These are phyloP conservation scores for Xylaria nigripes DNA, from an alignment of 495 filamentous ascomycete species.

Conservation along the genomic window DNA sequence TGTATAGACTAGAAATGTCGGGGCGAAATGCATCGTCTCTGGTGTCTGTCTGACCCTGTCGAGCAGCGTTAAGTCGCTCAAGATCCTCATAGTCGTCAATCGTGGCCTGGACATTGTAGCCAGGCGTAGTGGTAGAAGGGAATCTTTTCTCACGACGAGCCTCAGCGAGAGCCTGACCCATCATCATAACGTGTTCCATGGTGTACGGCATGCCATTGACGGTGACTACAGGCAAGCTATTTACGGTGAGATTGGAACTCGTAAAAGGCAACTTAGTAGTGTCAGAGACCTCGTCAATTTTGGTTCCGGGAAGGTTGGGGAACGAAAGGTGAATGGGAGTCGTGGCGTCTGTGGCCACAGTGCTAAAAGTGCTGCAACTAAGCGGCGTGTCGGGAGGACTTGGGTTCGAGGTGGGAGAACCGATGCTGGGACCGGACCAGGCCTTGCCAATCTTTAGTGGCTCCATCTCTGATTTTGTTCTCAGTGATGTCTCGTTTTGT, in stretches of 20 bases:
- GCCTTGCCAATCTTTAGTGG: no score
- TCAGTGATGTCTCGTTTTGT: no score
- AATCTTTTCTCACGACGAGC: slow-evolving; percentile 22
- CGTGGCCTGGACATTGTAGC: slow-evolving; percentile 4
- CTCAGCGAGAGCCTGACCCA: slow-evolving; percentile 12
- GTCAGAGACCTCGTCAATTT: no score
- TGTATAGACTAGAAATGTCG: slow-evolving; percentile 7
- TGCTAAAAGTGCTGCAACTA: background rate
- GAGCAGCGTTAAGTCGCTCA: slow-evolving; percentile 1
- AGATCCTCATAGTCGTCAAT: slow-evolving; percentile 16
- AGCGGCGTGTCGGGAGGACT: background rate
- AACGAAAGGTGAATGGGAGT: background rate
- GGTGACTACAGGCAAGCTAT: background rate
- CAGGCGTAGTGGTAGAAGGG: slow-evolving; percentile 12
- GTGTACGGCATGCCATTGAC: slow-evolving; percentile 5
- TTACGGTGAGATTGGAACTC: background rate
- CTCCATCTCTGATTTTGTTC: no score
- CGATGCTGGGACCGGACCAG: background rate
- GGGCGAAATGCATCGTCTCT: slow-evolving; percentile 13
- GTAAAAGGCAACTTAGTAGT: no score
- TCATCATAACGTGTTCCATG: slow-evolving; percentile 2
- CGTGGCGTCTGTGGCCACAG: background rate
- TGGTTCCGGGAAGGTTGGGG: background rate
- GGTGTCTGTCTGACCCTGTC: slow-evolving; percentile 2
- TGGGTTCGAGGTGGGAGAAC: background rate